Evolutionary conservation across 75 land plant species (phyloP).

Genomic region (Cunninghamia lanceolata): DNA sequence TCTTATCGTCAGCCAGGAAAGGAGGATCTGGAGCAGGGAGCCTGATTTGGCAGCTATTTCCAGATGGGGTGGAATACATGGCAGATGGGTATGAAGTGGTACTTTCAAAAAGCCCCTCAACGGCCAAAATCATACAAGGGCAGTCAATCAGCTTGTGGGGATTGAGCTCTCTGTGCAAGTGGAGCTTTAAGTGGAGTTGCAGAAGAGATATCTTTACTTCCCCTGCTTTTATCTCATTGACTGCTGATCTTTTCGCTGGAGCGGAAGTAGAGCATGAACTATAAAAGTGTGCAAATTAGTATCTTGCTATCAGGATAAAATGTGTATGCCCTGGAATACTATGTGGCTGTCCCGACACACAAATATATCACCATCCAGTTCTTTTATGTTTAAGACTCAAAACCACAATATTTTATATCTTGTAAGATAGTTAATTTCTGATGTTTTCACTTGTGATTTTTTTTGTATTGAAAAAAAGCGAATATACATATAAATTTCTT

Average conservation of each 20-base stretch:
- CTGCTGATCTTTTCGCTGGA: neutral
- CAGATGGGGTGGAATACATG: conserved; percentile 75
- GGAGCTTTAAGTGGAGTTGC: neutral
- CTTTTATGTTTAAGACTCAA: too few species aligned
- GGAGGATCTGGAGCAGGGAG: conserved; percentile 83
- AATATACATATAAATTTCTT: too few species aligned
- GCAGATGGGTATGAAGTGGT: conserved; percentile 71
- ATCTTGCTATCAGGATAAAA: neutral
- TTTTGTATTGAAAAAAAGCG: too few species aligned
- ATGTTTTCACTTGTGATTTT: too few species aligned
- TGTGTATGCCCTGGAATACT: too few species aligned
- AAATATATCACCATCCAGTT: too few species aligned
- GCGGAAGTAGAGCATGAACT: neutral
- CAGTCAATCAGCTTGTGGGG: conserved; percentile 32
- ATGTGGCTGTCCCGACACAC: too few species aligned
- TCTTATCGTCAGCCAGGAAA: conserved; percentile 48
- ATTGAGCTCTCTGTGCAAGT: neutral
- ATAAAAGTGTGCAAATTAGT: neutral
- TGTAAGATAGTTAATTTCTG: too few species aligned
- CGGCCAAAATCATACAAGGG: conserved; percentile 45
- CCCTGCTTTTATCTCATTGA: neutral
- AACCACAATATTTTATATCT: too few species aligned
- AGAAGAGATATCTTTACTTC: neutral
- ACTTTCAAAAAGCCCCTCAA: conserved; percentile 38
- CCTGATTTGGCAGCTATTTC: conserved; percentile 88